These are phyloP conservation scores for Cicer judaicum DNA, from an alignment of 306 rosid genomes.

Conservation along the genomic window DNA sequence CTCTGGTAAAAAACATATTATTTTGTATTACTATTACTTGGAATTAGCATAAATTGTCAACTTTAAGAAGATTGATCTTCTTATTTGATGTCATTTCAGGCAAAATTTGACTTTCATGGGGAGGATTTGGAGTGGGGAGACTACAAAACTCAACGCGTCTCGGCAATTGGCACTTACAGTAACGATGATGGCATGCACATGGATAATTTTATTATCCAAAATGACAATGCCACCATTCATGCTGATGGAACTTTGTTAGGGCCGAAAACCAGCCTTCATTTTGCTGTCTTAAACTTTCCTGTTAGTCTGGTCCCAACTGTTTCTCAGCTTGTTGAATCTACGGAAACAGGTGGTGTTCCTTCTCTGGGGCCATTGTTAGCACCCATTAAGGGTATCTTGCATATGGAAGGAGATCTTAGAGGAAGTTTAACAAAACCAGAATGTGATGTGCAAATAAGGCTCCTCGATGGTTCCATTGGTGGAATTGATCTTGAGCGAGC, in stretches of 20 bases:
- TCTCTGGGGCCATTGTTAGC: constrained; percentile 74
- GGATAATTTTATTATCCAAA: constrained; percentile 75
- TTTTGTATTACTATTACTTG: constrained; percentile 38
- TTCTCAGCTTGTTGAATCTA: constrained; percentile 80
- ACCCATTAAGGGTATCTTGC: constrained; percentile 83
- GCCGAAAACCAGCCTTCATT: constrained; percentile 87
- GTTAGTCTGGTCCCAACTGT: constrained; percentile 85
- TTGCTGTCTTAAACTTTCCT: constrained; percentile 90
- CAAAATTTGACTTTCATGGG: constrained; percentile 91
- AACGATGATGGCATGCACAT: constrained; percentile 78
- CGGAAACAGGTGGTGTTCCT: constrained; percentile 72
- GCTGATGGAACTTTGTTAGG: constrained; percentile 96
- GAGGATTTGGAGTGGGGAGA: constrained; percentile 99
- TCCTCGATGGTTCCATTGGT: constrained; percentile 89
- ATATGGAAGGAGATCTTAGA: constrained; percentile 99
- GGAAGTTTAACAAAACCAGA: constrained; percentile 91
- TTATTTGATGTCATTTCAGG: constrained; percentile 61
- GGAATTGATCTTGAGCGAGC: constrained; percentile 92
- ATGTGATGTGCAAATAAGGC: constrained; percentile 96
- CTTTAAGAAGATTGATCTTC: constrained; percentile 42
- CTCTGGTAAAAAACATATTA: constrained; percentile 63
- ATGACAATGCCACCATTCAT: constrained; percentile 91
- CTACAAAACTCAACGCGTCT: constrained; percentile 80
- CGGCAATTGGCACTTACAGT: constrained; percentile 84
- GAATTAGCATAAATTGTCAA: constrained; percentile 41